Conservation (phyloP, 2,329 filamentous ascomycete species). For the Fusarium praegraminearum region DNA sequence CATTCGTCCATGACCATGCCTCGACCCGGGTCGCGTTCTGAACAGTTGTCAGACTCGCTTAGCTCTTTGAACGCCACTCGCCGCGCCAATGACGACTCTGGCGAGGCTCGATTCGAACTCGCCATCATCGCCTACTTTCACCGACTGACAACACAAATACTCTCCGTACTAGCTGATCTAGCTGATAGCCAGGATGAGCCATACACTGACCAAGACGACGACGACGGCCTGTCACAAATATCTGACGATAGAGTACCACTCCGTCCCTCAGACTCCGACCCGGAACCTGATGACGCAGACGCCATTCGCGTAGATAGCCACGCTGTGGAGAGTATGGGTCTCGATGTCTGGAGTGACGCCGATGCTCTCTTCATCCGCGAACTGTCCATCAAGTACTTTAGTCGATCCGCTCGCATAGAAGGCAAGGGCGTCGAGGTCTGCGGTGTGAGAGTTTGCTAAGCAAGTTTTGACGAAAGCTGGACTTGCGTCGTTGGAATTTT, state of each 20-base stretch:
- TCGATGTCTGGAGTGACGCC: constrained; percentile 80
- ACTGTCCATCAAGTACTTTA: constrained; percentile 74
- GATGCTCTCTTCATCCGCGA: constrained; percentile 78
- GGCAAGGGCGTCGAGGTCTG: constrained; percentile 80
- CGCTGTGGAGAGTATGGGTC: constrained; percentile 76
- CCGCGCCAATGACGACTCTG: constrained; percentile 51
- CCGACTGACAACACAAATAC: constrained; percentile 74
- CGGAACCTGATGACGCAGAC: constrained; percentile 53
- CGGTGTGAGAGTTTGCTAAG: constrained; percentile 75
- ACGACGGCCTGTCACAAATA: constrained; percentile 53
- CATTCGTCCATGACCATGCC: constrained; percentile 53
- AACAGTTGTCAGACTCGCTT: constrained; percentile 58
- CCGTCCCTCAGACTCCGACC: constrained; percentile 34
- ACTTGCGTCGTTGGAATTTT: constrained; percentile 41
- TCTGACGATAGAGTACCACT: constrained; percentile 49
- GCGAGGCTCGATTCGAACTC: constrained; percentile 70
- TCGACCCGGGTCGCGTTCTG: constrained; percentile 49
- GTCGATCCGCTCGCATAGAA: constrained; percentile 70
- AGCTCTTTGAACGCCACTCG: constrained; percentile 57
- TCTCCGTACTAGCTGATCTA: constrained; percentile 72
- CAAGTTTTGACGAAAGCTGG: constrained; percentile 42
- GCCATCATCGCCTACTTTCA: constrained; percentile 86
- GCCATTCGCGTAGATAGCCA: constrained; percentile 70
- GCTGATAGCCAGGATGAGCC: constrained; percentile 64
- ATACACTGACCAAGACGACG: constrained; percentile 51